phyloP scores from a whole-genome alignment of 805 yeast genomes.

The Candida silvatica region DNA sequence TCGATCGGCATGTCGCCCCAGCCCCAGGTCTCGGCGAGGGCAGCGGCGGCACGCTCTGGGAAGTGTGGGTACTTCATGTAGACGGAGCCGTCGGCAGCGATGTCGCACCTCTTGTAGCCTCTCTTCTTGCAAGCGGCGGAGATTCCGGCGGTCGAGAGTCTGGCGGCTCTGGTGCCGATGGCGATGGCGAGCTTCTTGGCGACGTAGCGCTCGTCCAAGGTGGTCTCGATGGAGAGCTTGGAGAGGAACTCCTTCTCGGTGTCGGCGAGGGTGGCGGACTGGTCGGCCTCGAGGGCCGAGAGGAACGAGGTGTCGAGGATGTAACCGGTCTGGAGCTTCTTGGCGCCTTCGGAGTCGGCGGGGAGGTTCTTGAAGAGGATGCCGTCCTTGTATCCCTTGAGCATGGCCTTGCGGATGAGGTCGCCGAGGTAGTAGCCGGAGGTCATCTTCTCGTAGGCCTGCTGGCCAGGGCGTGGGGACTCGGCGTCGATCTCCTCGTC shows the following conservation, averaged over 20 bases:
- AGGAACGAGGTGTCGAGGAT: constrained; percentile 86
- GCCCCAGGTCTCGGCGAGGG: constrained; percentile 82
- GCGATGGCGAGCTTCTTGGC: constrained; percentile 77
- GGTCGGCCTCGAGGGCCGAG: constrained; percentile 82
- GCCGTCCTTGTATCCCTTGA: constrained; percentile 64
- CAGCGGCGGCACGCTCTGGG: constrained; percentile 88
- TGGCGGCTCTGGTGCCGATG: constrained; percentile 90
- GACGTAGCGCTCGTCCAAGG: constrained; percentile 74
- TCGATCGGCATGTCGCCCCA: constrained; percentile 44
- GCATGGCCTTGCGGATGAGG: constrained; percentile 68
- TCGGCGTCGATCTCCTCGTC: constrained; percentile 76
- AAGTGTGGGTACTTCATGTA: constrained; percentile 90
- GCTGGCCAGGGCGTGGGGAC: constrained; percentile 97
- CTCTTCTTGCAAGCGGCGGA: constrained; percentile 93
- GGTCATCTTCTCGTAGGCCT: constrained; percentile 95
- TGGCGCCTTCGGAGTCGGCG: constrained; percentile 42
- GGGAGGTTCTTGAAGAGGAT: constrained; percentile 52
- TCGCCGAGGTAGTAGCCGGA: constrained; percentile 97
- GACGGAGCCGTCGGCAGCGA: constrained; percentile 98
- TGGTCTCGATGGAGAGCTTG: constrained; percentile 56
- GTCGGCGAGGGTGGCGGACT: constrained; percentile 75
- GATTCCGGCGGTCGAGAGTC: constrained; percentile 92
- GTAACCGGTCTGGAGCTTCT: constrained; percentile 57
- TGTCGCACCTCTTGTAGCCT: constrained; percentile 67
- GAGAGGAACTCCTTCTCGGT: constrained; percentile 58